These are phyloP conservation scores for Cladophialophora immunda DNA, from an alignment of 2,329 filamentous ascomycete genomes.

Conservation along the genomic window DNA sequence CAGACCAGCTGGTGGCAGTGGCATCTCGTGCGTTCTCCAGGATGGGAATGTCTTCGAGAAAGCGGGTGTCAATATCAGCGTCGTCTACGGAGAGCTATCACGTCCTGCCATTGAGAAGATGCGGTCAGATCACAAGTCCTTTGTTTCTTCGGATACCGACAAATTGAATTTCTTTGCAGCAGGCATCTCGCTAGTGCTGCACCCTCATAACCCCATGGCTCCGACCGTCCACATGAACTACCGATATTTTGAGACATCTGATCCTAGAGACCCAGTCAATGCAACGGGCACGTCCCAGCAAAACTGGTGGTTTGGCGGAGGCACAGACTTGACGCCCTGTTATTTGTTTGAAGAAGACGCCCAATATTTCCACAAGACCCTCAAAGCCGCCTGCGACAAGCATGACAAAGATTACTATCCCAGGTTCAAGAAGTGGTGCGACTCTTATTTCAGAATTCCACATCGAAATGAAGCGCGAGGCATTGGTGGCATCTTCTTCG, in stretches of 20 bases:
- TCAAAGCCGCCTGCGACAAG: slow-evolving; percentile 91
- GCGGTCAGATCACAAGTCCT: slow-evolving; percentile 92
- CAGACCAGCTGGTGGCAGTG: slow-evolving; percentile 86
- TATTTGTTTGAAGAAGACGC: slow-evolving; percentile 98
- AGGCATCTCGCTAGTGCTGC: slow-evolving; percentile 89
- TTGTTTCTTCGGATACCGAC: slow-evolving; percentile 78
- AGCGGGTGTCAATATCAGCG: slow-evolving; percentile 91
- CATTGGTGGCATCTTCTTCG: slow-evolving; percentile 97
- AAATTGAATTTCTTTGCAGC: slow-evolving; percentile 94
- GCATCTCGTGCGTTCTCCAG: slow-evolving; percentile 92
- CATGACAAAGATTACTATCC: slow-evolving; percentile 94
- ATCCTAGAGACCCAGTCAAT: slow-evolving; percentile 75
- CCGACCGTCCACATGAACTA: slow-evolving; percentile 98
- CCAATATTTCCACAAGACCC: slow-evolving; percentile 92
- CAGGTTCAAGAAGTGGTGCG: slow-evolving; percentile 97
- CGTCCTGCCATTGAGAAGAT: slow-evolving; percentile 89
- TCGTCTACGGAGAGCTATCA: slow-evolving; percentile 92
- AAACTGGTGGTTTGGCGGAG: slow-evolving; percentile 96
- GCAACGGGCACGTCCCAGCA: slow-evolving; percentile 62
- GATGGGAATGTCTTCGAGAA: slow-evolving; percentile 98
- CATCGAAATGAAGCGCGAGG: slow-evolving; percentile 88
- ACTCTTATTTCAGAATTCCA: slow-evolving; percentile 95
- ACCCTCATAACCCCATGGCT: slow-evolving; percentile 94
- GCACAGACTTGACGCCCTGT: slow-evolving; percentile 88
- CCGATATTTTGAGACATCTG: slow-evolving; percentile 96